These are phyloP conservation scores for Kodamaea laetipori DNA, from an alignment of 805 yeast genomes.

Conservation along the genomic window DNA sequence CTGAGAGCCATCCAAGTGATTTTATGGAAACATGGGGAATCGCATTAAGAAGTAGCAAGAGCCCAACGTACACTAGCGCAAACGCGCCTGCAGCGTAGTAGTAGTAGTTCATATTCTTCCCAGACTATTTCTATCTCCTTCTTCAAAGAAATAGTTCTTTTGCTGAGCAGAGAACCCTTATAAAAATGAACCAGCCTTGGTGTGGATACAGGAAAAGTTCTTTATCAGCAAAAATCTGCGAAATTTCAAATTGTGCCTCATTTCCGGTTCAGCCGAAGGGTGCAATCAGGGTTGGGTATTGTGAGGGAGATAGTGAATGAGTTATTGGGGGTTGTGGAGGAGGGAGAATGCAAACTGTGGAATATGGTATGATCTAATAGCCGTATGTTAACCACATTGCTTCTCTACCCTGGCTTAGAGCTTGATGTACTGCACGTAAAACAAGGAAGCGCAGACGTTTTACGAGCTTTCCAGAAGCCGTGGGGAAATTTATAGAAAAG, in stretches of 20 bases:
- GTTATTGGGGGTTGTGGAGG: too few relatives aligned
- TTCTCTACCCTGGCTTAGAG: too few relatives aligned
- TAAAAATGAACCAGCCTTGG: not conserved
- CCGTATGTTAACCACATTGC: too few relatives aligned
- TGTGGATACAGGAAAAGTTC: not conserved
- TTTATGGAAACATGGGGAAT: constrained; percentile 31
- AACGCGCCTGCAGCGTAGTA: constrained; percentile 10
- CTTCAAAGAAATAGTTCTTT: not conserved
- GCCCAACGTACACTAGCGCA: constrained; percentile 19
- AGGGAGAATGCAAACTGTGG: too few relatives aligned
- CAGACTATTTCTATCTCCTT: not conserved
- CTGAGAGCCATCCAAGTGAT: constrained; percentile 34
- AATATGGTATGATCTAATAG: too few relatives aligned
- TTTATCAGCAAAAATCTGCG: constrained; percentile 4
- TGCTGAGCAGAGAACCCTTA: not conserved
- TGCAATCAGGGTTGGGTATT: not conserved
- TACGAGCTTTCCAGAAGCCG: too few relatives aligned
- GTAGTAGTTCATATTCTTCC: not conserved
- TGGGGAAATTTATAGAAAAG: too few relatives aligned
- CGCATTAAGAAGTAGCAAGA: constrained; percentile 23
- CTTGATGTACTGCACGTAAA: too few relatives aligned
- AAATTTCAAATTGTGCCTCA: not conserved
- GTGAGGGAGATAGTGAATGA: too few relatives aligned
- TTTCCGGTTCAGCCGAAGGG: constrained; percentile 1
- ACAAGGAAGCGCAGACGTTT: too few relatives aligned